phyloP scores from a whole-genome alignment of 768 basidiomycete genomes.

The Chalciporus sphaerocephalus region DNA sequence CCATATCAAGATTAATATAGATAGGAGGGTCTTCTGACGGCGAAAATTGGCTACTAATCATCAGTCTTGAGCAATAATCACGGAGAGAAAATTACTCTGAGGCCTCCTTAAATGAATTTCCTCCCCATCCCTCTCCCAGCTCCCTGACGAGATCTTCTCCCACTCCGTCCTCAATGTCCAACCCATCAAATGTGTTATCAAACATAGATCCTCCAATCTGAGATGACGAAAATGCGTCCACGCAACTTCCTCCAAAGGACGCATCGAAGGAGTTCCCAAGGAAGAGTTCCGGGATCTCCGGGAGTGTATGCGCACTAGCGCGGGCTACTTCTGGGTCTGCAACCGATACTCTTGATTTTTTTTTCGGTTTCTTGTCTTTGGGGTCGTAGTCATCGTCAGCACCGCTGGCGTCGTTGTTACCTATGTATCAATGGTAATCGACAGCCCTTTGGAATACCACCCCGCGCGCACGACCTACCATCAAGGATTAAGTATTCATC shows the following conservation, averaged over 20 bases:
- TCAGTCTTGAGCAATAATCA: slow-evolving; percentile 8
- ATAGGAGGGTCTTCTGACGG: slow-evolving; percentile 18
- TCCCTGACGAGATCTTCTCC: slow-evolving; percentile 75
- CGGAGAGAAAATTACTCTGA: slow-evolving; percentile 12
- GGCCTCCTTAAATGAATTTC: slow-evolving; percentile 2
- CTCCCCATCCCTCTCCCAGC: slow-evolving; percentile 68
- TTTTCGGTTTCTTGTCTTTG: slow-evolving; percentile 22
- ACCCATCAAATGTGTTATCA: slow-evolving; percentile 53
- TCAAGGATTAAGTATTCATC: slow-evolving; percentile 53
- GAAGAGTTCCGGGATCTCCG: slow-evolving; percentile 65
- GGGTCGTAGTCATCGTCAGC: slow-evolving; percentile 48
- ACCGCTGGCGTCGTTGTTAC: slow-evolving; percentile 22
- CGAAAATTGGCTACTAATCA: slow-evolving; percentile 7
- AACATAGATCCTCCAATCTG: slow-evolving; percentile 47
- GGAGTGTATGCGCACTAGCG: slow-evolving; percentile 58
- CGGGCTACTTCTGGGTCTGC: slow-evolving; percentile 43
- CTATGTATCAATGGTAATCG: slow-evolving; percentile 2
- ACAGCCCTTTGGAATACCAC: neutral
- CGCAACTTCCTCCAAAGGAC: slow-evolving; percentile 44
- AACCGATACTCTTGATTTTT: slow-evolving; percentile 26
- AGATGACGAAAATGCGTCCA: slow-evolving; percentile 48
- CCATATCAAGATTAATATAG: slow-evolving; percentile 13
- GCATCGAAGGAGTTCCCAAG: slow-evolving; percentile 62
- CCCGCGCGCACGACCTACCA: slow-evolving; percentile 28
- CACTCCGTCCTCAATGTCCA: slow-evolving; percentile 56